These are phyloP conservation scores for Cryphonectria carpinicola DNA, from an alignment of 2,329 filamentous ascomycete species.

Conservation along the genomic window DNA sequence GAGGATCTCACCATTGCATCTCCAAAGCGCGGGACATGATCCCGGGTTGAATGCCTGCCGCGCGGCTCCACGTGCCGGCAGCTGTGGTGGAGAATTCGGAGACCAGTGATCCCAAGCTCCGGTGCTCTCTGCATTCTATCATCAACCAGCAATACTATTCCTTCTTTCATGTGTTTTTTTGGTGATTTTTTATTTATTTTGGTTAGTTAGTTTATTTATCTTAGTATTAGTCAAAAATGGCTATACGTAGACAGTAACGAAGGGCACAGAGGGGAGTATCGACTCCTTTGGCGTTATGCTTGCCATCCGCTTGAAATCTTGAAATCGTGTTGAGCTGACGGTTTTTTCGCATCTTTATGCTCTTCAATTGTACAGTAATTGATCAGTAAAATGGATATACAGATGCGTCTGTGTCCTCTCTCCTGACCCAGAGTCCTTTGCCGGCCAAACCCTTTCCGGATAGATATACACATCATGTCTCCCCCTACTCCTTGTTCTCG, in stretches of 20 bases:
- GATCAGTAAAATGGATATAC: neutral
- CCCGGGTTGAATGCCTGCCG: conserved; percentile 22
- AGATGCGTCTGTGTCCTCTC: neutral
- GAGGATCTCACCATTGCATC: neutral
- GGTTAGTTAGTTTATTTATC: neutral
- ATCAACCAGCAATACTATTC: neutral
- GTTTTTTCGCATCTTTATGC: neutral
- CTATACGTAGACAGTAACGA: neutral
- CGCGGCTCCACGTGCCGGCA: conserved; percentile 1
- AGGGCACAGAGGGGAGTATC: neutral
- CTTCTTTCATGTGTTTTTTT: neutral
- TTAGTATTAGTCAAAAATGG: neutral
- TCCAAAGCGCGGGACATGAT: conserved; percentile 11
- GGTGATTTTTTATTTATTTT: neutral
- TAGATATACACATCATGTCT: neutral
- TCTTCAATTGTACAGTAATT: conserved; percentile 2
- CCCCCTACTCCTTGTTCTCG: conserved; percentile 34
- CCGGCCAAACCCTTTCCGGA: neutral
- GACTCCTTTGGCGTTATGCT: neutral
- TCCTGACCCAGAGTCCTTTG: neutral
- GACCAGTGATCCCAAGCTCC: neutral
- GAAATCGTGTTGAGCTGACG: no score
- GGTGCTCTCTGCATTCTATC: neutral
- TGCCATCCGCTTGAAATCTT: no score
- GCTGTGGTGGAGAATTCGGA: neutral